These are phyloP conservation scores for Neurospora crassa DNA, from an alignment of 2,329 filamentous ascomycete genomes.

Conservation along the genomic window DNA sequence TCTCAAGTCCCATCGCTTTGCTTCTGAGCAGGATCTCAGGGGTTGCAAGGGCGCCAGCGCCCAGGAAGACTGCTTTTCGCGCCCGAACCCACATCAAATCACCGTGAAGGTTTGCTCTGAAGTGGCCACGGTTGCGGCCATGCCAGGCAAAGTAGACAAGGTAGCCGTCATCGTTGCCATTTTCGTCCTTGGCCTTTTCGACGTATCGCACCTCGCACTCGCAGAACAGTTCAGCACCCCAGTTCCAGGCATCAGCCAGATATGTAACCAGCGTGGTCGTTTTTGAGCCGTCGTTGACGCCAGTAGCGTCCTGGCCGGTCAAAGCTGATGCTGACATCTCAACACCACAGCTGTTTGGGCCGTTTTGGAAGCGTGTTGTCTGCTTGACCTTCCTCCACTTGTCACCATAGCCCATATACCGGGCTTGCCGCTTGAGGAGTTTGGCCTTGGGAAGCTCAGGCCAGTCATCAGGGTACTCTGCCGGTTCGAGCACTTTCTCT, in stretches of 20 bases:
- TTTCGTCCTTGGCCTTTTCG: constrained; percentile 36
- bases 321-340: constrained; percentile 51
- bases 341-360: constrained; percentile 54
- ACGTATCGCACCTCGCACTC: constrained; percentile 57
- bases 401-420: constrained; percentile 36
- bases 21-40: constrained; percentile 57
- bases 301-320: constrained; percentile 54
- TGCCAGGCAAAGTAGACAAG: constrained; percentile 58
- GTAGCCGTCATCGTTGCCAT: constrained; percentile 48
- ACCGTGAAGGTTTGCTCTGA: constrained; percentile 42
- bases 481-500: constrained; percentile 46
- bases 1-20: constrained; percentile 44
- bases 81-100: constrained; percentile 61
- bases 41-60: constrained; percentile 54
- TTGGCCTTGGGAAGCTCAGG: constrained; percentile 48
- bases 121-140: constrained; percentile 45
- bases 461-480: constrained; percentile 47
- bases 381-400: constrained; percentile 49
- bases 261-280: constrained; percentile 58
- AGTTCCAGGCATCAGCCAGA: constrained; percentile 60
- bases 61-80: constrained; percentile 55
- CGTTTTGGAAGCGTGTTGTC: constrained; percentile 53
- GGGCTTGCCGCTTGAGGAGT: constrained; percentile 47
- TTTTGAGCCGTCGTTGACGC: constrained; percentile 59
- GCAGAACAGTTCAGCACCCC: constrained; percentile 63